Evolutionary conservation across 345 rosid genomes (phyloP), one percentile per base, ranked within the genome.

Genomic region (Moringa oleifera): DNA sequence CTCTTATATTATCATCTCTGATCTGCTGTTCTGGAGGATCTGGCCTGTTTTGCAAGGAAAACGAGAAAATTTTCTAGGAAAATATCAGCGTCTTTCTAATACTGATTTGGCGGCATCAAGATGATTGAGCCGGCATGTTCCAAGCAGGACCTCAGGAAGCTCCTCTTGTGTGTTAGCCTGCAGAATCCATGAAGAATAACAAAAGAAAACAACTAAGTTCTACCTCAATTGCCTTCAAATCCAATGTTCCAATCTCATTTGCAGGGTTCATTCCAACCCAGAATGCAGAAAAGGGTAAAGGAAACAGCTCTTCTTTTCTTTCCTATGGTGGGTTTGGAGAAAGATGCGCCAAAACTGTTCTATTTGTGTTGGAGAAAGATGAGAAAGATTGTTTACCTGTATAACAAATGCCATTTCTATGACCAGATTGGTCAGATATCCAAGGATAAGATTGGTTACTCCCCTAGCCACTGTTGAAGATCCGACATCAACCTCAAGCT

Each of bases 401-500:
- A 95, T 75, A 74, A 95, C 33, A 79, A 91, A 95, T 55, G 99
- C 97, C 95, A 91, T 76, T 83, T 91, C 99, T 18, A 89, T 64
- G 55, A 91, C 92, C 82, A 91, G 56, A 66, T 84, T 89, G 85
- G 68, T 91, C 18, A 95, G 75, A 61, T 95, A 89, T 18, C 99
- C 95, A 15, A 85, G 86, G 63, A 87, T 91, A 53, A 95, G 89
- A 71, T 77, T 91, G 45, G 79, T 75, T 25, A 89, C 90, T 1
- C 99, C 93, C 61, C 95, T 83, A 52, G 97, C 96, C 70, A 91
- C 86, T 6, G 95, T 84, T 20, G 97, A 95, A 61, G 99, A 95
- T 15, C 96, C 95, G 51, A 89, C 89, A 68, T 95, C 97, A 19
- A 95, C 31, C 31, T 72, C 87, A 62, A 85, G 70, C 99, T 95